These are phyloP conservation scores for Morella rubra DNA, from an alignment of 306 rosid genomes.

Conservation along the genomic window DNA sequence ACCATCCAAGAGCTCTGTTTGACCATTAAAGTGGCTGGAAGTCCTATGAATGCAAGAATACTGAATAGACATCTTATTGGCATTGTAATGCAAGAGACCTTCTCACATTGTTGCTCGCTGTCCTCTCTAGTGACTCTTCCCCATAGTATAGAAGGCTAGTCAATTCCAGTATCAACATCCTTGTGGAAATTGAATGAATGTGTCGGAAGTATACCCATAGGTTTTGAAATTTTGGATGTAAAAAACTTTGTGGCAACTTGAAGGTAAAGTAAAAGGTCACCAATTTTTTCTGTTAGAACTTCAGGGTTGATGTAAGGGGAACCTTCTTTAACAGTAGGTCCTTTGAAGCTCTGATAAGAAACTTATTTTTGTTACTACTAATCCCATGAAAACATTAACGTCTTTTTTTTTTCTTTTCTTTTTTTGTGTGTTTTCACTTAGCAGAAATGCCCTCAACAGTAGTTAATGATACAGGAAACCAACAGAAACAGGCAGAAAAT, in stretches of 20 bases:
- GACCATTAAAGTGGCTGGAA: constrained; percentile 1
- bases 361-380: constrained; percentile 1
- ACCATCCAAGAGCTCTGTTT: constrained; percentile 10
- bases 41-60: constrained; percentile 11
- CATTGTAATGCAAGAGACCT: constrained; percentile 2
- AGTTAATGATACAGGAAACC: constrained; percentile 30
- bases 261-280: neutral
- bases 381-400: constrained; percentile 10
- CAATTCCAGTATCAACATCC: constrained; percentile 7
- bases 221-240: neutral
- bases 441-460: constrained; percentile 46
- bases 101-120: neutral
- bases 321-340: neutral
- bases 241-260: neutral
- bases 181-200: neutral
- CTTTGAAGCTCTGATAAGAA: constrained; percentile 23
- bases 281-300: constrained; percentile 8
- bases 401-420: constrained; percentile 12
- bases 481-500: constrained; percentile 29
- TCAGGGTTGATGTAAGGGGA: neutral
- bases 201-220: neutral
- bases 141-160: constrained; percentile 1
- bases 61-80: constrained; percentile 5
- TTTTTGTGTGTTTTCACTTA: neutral
- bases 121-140: neutral